Evolutionary conservation across 768 basidiomycete species (phyloP).

Genomic region (Xerocomus brunneocitrinus): DNA sequence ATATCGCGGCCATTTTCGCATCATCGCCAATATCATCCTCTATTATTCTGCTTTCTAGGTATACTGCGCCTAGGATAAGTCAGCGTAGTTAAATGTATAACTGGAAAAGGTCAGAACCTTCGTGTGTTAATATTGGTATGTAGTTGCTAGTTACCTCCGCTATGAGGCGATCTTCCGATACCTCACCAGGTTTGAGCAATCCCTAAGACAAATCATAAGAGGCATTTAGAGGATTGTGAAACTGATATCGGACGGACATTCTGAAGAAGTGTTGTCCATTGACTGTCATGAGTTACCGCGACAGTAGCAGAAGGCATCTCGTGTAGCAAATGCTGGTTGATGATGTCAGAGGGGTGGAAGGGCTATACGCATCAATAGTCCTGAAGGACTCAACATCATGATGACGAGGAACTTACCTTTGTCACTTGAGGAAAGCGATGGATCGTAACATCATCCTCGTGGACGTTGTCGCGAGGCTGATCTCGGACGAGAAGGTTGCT

Average conservation of each 20-base stretch:
- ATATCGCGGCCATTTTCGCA: background rate
- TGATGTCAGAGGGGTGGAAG: slow-evolving; percentile 14
- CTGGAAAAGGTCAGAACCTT: background rate
- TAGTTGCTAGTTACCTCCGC: background rate
- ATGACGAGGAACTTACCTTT: background rate
- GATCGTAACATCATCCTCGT: background rate
- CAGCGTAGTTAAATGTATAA: background rate
- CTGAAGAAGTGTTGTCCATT: slow-evolving; percentile 2
- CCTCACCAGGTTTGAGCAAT: background rate
- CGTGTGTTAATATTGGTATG: background rate
- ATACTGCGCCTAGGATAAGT: background rate
- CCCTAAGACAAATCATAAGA: background rate
- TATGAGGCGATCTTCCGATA: background rate
- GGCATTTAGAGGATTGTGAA: background rate
- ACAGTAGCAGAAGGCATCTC: slow-evolving; percentile 4
- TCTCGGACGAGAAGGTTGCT: background rate
- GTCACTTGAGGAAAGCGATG: background rate
- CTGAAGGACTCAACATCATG: background rate
- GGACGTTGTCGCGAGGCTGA: background rate
- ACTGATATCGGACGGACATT: background rate
- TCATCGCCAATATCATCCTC: background rate
- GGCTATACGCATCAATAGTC: background rate
- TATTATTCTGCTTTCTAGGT: background rate
- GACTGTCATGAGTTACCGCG: slow-evolving; percentile 4
- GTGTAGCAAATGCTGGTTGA: slow-evolving; percentile 4